Evolutionary conservation across 129 eudicot genomes (phyloP).

Genomic region (Silybum marianum): DNA sequence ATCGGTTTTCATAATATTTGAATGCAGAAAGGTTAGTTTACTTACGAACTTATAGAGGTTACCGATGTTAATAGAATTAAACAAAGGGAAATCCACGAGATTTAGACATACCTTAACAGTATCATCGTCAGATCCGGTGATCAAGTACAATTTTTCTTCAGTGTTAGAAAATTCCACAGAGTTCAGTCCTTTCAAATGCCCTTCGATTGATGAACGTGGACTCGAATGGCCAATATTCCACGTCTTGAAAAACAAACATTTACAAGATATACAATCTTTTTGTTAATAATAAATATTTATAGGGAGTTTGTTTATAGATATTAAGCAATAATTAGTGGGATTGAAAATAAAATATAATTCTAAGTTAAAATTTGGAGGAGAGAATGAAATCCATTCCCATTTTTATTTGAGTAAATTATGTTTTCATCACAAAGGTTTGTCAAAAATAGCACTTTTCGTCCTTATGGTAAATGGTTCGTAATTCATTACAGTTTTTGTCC

Average conservation of each 20-base stretch:
- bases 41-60: background rate
- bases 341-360: too few species aligned
- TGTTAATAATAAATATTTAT: background rate
- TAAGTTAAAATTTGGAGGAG: too few species aligned
- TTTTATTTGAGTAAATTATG: too few species aligned
- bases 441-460: too few species aligned
- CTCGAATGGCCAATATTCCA: constrained; percentile 86
- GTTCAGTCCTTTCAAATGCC: constrained; percentile 72
- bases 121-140: constrained; percentile 86
- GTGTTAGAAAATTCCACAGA: constrained; percentile 69
- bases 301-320: too few species aligned
- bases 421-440: too few species aligned
- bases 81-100: background rate
- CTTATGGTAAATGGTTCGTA: too few species aligned
- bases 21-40: background rate
- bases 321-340: too few species aligned
- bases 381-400: too few species aligned
- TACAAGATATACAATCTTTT: background rate
- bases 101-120: constrained; percentile 65
- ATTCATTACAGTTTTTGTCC: too few species aligned
- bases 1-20: background rate
- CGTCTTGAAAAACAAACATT: constrained; percentile 43
- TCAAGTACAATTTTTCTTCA: constrained; percentile 59
- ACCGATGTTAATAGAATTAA: background rate
- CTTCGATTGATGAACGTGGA: constrained; percentile 68